These are phyloP conservation scores for Coprinellus micaceus DNA, from an alignment of 768 basidiomycete species.

Conservation along the genomic window DNA sequence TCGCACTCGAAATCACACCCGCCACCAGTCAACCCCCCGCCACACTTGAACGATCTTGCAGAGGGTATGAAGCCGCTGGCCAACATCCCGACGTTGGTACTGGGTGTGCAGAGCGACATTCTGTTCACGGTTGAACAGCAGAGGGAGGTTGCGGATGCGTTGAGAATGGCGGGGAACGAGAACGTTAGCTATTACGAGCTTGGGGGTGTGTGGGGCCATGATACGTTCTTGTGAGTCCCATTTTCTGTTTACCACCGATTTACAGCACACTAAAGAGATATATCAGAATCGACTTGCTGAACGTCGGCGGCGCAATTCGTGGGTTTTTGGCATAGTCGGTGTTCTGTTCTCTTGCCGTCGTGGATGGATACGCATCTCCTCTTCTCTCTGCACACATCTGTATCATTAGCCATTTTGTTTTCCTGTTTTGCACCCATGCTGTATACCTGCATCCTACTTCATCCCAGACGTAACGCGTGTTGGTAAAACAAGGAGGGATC, in stretches of 20 bases:
- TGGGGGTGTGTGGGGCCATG: constrained; percentile 99
- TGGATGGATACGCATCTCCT: too few relatives aligned
- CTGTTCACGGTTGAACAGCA: constrained; percentile 98
- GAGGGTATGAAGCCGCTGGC: constrained; percentile 72
- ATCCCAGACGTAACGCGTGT: too few relatives aligned
- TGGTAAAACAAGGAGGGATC: too few relatives aligned
- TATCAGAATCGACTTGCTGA: constrained; percentile 81
- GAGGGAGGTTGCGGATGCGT: constrained; percentile 87
- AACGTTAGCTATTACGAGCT: constrained; percentile 94
- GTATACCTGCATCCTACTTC: background rate
- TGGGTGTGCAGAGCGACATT: constrained; percentile 96
- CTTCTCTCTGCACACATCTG: too few relatives aligned
- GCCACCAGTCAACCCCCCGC: constrained; percentile 66
- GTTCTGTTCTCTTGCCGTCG: background rate
- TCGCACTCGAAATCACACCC: constrained; percentile 69
- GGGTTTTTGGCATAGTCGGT: constrained; percentile 70
- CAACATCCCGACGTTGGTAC: constrained; percentile 76
- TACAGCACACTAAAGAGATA: constrained; percentile 3
- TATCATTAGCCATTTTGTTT: background rate
- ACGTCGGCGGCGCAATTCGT: constrained; percentile 87
- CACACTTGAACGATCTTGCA: constrained; percentile 74
- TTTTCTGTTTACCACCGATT: background rate
- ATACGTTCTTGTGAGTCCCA: constrained; percentile 83
- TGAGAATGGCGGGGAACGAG: constrained; percentile 85
- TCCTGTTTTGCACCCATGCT: background rate